A percentile compares a stretch with the other conserved stretches of the same genome.
phyloP scores from a whole-genome alignment of 2,329 filamentous ascomycete species.

The Pyrenophora graminea region DNA sequence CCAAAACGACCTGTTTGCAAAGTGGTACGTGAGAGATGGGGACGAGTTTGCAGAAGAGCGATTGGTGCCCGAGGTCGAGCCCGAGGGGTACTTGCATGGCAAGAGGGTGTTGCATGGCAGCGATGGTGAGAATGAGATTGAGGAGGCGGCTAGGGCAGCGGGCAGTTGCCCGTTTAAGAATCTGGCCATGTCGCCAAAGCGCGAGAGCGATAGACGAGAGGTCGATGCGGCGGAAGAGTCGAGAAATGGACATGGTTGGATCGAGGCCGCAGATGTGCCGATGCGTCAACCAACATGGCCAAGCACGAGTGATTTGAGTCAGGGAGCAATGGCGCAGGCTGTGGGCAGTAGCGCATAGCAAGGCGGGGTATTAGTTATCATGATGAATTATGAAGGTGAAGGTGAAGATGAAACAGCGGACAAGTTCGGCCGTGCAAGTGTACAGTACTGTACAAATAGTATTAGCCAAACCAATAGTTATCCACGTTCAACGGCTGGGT shows the following conservation, averaged over 20 bases:
- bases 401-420: too few species aligned
- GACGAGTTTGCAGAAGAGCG: conserved; percentile 60
- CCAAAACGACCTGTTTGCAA: conserved; percentile 84
- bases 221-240: conserved; percentile 8
- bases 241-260: conserved; percentile 10
- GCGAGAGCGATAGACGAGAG: conserved; percentile 7
- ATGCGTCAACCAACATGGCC: conserved; percentile 12
- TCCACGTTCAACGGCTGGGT: conserved; percentile 1
- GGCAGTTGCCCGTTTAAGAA: conserved; percentile 41
- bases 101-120: conserved; percentile 39
- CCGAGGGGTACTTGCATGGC: conserved; percentile 45
- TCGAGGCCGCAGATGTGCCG: conserved; percentile 15
- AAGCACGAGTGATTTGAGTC: conserved; percentile 2
- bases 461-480: too few species aligned
- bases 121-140: conserved; percentile 38
- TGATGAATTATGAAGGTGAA: too few species aligned
- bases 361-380: neutral
- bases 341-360: conserved; percentile 10
- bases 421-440: too few species aligned
- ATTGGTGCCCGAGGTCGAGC: conserved; percentile 44
- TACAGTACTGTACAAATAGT: too few species aligned
- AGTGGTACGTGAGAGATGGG: conserved; percentile 75
- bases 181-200: conserved; percentile 19
- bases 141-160: conserved; percentile 25
- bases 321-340: conserved; percentile 20